Percentiles rank a stretch among this genome's conserved stretches.
Conservation (phyloP, 768 basidiomycete species). For the Pilatotrama ljubarskyi region DNA sequence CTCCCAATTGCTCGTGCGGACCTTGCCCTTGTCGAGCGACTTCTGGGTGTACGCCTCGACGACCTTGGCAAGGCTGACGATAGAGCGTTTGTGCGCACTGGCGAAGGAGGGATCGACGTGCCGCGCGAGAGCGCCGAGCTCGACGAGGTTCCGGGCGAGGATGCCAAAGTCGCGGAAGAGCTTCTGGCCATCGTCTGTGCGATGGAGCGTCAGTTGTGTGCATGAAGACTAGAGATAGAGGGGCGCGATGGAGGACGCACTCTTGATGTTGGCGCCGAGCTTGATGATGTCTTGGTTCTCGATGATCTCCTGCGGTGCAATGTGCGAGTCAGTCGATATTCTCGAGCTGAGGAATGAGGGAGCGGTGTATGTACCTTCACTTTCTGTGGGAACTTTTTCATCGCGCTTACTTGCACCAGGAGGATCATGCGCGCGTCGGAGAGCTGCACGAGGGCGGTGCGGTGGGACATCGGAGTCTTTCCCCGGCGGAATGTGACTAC, state of each 20-base stretch:
- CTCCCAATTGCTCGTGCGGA: slow-evolving; percentile 52
- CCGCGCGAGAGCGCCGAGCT: slow-evolving; percentile 45
- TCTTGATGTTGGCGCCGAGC: slow-evolving; percentile 49
- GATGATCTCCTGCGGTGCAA: slow-evolving; percentile 41
- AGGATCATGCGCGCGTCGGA: slow-evolving; percentile 44
- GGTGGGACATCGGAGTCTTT: slow-evolving; percentile 29
- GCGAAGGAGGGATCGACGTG: slow-evolving; percentile 40
- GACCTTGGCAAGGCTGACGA: slow-evolving; percentile 46
- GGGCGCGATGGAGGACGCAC: slow-evolving; percentile 32
- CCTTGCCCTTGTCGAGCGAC: slow-evolving; percentile 44
- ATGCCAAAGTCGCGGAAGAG: slow-evolving; percentile 49
- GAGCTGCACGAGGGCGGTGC: slow-evolving; percentile 48
- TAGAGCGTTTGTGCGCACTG: slow-evolving; percentile 34
- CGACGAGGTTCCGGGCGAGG: slow-evolving; percentile 42
- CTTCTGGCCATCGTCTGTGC: slow-evolving; percentile 49
- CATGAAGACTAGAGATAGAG: not conserved
- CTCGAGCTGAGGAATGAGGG: not conserved
- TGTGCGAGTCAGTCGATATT: not conserved
- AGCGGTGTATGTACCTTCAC: slow-evolving; percentile 37
- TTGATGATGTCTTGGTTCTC: slow-evolving; percentile 43
- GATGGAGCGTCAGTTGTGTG: not conserved
- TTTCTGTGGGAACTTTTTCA: slow-evolving; percentile 48
- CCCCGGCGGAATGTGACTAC: slow-evolving; percentile 36
- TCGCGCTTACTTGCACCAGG: slow-evolving; percentile 48
- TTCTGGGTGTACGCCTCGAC: slow-evolving; percentile 42